These are phyloP conservation scores for Cryptococcus floricola DNA, from an alignment of 1,284 basidiomycete species.

Conservation along the genomic window DNA sequence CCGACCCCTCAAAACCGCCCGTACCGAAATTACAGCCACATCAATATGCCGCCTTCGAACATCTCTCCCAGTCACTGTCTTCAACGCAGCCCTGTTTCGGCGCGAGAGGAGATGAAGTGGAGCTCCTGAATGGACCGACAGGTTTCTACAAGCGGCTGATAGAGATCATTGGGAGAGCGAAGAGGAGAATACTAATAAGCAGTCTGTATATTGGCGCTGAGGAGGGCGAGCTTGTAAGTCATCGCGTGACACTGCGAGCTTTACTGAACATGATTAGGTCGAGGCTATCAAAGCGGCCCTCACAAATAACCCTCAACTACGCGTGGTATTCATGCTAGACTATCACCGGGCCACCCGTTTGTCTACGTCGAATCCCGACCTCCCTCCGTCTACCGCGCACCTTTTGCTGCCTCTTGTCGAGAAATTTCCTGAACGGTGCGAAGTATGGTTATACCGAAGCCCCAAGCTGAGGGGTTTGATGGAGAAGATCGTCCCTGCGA, in stretches of 20 bases:
- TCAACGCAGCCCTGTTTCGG: conserved; percentile 49
- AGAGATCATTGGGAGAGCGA: conserved; percentile 67
- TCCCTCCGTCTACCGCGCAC: conserved; percentile 60
- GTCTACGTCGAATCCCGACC: conserved; percentile 48
- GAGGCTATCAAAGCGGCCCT: conserved; percentile 62
- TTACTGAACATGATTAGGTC: conserved; percentile 54
- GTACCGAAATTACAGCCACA: conserved; percentile 18
- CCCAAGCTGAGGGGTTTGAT: conserved; percentile 74
- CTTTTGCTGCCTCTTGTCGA: conserved; percentile 68
- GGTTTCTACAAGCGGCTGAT: conserved; percentile 51
- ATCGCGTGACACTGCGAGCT: not conserved
- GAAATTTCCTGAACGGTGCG: conserved; percentile 69
- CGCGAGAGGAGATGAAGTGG: conserved; percentile 46
- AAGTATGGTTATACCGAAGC: conserved; percentile 76
- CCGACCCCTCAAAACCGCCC: not conserved
- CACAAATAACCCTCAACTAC: conserved; percentile 58
- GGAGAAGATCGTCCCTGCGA: conserved; percentile 74
- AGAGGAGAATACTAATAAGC: conserved; percentile 74
- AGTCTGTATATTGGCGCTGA: conserved; percentile 75
- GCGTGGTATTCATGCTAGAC: conserved; percentile 76
- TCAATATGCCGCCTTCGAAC: conserved; percentile 28
- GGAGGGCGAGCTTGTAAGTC: conserved; percentile 61
- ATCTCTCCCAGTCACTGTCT: conserved; percentile 26
- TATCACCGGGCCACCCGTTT: conserved; percentile 87
- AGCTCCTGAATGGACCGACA: conserved; percentile 47